Evolutionary conservation across 192 early-diverging fungal genomes (phyloP), one percentile per base, ranked within the genome.

Genomic region (Rhizophagus prolifer): DNA sequence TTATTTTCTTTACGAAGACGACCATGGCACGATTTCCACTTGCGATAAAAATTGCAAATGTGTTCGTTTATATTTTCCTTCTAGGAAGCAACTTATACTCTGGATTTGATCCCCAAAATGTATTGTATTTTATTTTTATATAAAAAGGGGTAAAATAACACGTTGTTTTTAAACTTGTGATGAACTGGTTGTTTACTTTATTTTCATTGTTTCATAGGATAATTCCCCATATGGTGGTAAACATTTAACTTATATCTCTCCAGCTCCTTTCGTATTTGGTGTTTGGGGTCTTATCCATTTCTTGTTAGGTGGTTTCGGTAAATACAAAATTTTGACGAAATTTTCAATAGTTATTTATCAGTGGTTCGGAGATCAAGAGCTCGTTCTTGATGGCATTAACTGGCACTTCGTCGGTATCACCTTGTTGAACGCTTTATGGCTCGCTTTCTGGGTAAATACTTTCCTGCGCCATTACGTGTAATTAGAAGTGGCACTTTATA

Each of bases 201-300:
- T 70, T 70, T 70, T 38, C 34, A 9, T 10, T 21, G 21, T 71
- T 30, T 28, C 25, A 30, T 71, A 54, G 76, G 73, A 77, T 36
- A 75, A 78, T 61, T 68, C 75, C 4, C 82, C 82, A 30, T 81
- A 83, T 72, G 79, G 78, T 54, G 71, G 64, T 23, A 63, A 78
- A n/a, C 85, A 90, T 63, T 64, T 76, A 62, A 91, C 91, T 23
- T 92, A 88, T 73, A 83, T 92, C 23, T 90, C 88, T 34, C 90
- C 91, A 66, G 91, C 91, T 30, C 76, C 81, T 26, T 92, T 82
- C 73, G 86, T 88, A 21, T 88, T 86, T 58, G 84, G 72, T 76
- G 79, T 89, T 73, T 91, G 91, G 91, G 88, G 85, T 64, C 41
- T 90, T 66, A 83, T 91, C 61, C 86, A 92, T 82, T 66, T 87